Conservation (phyloP, 805 yeast species). For the Phaffomyces antillensis region DNA sequence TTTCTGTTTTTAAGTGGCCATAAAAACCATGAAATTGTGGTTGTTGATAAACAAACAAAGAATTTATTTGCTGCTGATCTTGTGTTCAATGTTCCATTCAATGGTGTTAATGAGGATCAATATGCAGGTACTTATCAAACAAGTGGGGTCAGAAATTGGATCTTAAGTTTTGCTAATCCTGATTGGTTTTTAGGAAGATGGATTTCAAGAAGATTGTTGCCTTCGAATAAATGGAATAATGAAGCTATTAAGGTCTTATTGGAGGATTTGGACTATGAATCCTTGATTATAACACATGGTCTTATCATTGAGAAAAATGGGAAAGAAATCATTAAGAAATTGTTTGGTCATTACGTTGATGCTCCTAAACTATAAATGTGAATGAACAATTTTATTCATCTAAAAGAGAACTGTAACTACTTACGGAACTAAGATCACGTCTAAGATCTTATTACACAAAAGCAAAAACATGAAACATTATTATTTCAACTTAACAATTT, state of each 20-base stretch:
- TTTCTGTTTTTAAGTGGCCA: constrained; percentile 52
- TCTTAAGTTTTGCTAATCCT: constrained; percentile 36
- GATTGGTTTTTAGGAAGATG: constrained; percentile 30
- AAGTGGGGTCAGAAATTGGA: constrained; percentile 30
- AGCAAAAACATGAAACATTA: no score
- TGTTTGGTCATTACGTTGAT: constrained; percentile 3
- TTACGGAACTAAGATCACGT: no score
- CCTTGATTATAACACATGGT: constrained; percentile 56
- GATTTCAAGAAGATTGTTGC: constrained; percentile 23
- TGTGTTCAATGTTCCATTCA: constrained; percentile 47
- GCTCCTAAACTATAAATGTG: not conserved
- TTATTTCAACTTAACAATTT: no score
- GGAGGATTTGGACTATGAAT: constrained; percentile 37
- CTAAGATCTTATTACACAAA: no score
- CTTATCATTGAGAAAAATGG: constrained; percentile 40
- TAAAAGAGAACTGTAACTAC: no score
- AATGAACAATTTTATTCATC: no score
- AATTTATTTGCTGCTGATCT: constrained; percentile 54
- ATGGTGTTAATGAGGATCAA: constrained; percentile 46
- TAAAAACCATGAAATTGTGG: constrained; percentile 50
- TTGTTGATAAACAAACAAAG: constrained; percentile 40
- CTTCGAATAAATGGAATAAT: constrained; percentile 8
- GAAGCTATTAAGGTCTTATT: constrained; percentile 13
- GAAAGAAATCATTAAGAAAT: constrained; percentile 18
- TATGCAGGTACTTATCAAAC: constrained; percentile 35